Percentiles rank a stretch among this genome's conserved stretches.
Conservation (phyloP, 2,329 filamentous ascomycete genomes). For the Cladosporium sp. region DNA sequence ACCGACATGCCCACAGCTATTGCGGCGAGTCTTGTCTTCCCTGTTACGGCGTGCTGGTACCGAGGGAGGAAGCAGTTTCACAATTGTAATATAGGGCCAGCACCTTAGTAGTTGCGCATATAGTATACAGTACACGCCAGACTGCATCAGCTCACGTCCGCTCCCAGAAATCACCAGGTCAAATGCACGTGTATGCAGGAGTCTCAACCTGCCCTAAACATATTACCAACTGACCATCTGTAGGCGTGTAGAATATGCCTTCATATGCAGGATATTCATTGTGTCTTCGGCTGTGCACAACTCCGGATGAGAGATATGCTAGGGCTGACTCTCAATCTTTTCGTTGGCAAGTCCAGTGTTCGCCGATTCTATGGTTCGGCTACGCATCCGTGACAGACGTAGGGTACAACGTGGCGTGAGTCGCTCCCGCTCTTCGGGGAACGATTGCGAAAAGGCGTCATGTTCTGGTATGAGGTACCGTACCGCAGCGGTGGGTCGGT, state of each 20-base stretch:
- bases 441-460: constrained; percentile 8
- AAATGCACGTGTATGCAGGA: not conserved
- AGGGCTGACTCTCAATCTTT: not conserved
- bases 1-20: not conserved
- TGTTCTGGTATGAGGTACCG: not conserved
- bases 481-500: constrained; percentile 4
- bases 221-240: not conserved
- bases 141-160: not conserved
- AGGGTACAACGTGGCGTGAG: not conserved
- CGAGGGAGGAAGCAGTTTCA: not conserved
- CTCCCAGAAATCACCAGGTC: not conserved
- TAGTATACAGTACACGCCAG: not conserved
- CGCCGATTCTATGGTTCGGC: not conserved
- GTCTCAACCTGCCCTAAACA: not conserved
- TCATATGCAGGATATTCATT: not conserved
- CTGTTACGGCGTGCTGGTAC: not conserved
- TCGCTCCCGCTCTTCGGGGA: not conserved
- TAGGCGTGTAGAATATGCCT: not conserved
- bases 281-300: not conserved
- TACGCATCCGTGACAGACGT: not conserved
- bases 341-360: not conserved
- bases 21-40: not conserved
- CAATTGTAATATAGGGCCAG: not conserved
- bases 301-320: not conserved
- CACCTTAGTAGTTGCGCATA: not conserved